Conservation (phyloP, 495 filamentous ascomycete species). For the Lasiosphaeria hispida region DNA sequence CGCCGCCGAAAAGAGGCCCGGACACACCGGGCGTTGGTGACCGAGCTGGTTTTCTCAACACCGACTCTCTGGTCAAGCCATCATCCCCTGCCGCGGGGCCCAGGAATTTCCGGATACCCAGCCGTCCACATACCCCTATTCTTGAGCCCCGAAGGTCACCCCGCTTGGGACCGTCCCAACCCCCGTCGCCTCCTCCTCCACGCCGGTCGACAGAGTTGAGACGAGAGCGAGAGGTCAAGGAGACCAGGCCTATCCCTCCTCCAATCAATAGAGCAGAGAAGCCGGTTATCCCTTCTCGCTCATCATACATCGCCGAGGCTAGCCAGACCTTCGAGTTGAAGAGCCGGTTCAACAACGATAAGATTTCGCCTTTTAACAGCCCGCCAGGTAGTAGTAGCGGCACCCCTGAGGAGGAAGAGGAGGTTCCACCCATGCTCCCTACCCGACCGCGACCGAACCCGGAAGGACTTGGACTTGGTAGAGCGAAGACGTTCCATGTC, state of each 20-base stretch:
- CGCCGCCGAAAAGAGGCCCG: slow-evolving; percentile 57
- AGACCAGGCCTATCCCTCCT: slow-evolving; percentile 48
- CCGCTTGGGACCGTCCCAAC: slow-evolving; percentile 36
- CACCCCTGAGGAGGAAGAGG: slow-evolving; percentile 49
- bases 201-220: slow-evolving; percentile 51
- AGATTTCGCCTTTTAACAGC: slow-evolving; percentile 83
- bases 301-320: slow-evolving; percentile 26
- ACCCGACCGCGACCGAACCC: slow-evolving; percentile 35
- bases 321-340: slow-evolving; percentile 32
- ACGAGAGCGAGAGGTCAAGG: slow-evolving; percentile 41
- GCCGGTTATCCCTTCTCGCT: slow-evolving; percentile 57
- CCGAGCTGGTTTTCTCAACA: slow-evolving; percentile 39
- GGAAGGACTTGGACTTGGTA: slow-evolving; percentile 18
- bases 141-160: slow-evolving; percentile 47
- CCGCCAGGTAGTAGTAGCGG: slow-evolving; percentile 72
- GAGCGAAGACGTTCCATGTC: slow-evolving; percentile 29
- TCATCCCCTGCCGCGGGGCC: slow-evolving; percentile 50
- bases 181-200: slow-evolving; percentile 55
- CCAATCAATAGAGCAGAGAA: slow-evolving; percentile 80
- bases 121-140: slow-evolving; percentile 48
- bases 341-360: slow-evolving; percentile 30
- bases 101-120: slow-evolving; percentile 53
- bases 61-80: slow-evolving; percentile 47
- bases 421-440: slow-evolving; percentile 41
- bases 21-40: slow-evolving; percentile 37